phyloP scores from a whole-genome alignment of 208 protist genomes.

The Leishmania braziliensis region DNA sequence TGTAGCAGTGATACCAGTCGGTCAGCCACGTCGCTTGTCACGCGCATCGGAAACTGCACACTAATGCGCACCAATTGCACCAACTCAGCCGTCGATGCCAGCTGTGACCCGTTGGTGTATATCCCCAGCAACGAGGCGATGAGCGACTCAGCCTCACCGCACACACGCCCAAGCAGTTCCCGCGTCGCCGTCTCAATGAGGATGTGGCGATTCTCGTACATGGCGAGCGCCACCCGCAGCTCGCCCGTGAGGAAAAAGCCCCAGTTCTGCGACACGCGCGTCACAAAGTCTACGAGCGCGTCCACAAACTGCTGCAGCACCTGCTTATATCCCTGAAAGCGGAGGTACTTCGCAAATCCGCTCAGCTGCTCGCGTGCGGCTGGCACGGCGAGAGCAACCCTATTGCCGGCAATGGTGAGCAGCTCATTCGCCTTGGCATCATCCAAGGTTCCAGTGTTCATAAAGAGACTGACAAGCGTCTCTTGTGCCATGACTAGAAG shows the following conservation, averaged over 20 bases:
- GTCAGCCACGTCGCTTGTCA: constrained; percentile 25
- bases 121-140: constrained; percentile 36
- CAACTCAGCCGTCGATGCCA: constrained; percentile 32
- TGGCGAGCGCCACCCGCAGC: constrained; percentile 17
- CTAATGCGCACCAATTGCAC: constrained; percentile 40
- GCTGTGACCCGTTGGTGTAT: constrained; percentile 17
- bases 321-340: constrained; percentile 43
- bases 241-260: constrained; percentile 48
- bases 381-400: constrained; percentile 19
- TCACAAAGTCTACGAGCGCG: constrained; percentile 47
- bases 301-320: constrained; percentile 49
- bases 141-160: constrained; percentile 38
- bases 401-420: constrained; percentile 42
- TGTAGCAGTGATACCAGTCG: constrained; percentile 26
- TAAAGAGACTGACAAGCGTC: constrained; percentile 51
- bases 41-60: constrained; percentile 29
- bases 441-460: constrained; percentile 46
- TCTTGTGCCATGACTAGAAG: constrained; percentile 53
- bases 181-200: constrained; percentile 26
- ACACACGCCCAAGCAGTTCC: constrained; percentile 29
- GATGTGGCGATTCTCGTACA: constrained; percentile 24
- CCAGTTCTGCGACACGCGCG: constrained; percentile 55
- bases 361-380: constrained; percentile 27
- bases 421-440: constrained; percentile 66
- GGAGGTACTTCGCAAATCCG: constrained; percentile 17